Evolutionary conservation across 257 asterid species (phyloP), one percentile per base, ranked within the genome.

Genomic region (Cinchona pubescens): DNA sequence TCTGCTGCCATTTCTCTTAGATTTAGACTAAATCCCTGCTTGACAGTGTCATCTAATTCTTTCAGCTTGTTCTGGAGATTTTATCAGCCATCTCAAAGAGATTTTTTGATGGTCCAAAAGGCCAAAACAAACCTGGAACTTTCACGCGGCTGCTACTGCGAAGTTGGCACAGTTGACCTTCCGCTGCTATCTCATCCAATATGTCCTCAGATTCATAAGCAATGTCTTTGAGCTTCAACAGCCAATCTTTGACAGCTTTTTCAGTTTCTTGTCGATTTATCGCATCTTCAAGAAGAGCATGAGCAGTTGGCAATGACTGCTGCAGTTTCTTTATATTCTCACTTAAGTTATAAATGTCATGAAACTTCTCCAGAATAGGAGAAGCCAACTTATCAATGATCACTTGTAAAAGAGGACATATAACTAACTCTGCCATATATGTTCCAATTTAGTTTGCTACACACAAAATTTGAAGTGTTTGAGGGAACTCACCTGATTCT

Each of bases 141-240:
- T 74, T 51, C 51, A 71, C 67, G 21, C 38, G 59, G 15, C 77
- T 66, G 38, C 37, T 25, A 30, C 74, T 81, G 46, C 65, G 35
- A 63, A 30, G 48, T 23, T 70, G 71, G 78, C 78, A 56, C 14
- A 42, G 27, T 37, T 69, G 42, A 45, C 69, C 84, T 64, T 80
- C 83, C 1, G 37, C 76, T 11, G 80, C 48, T 12, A 82, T 71
- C 61, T 60, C 60, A 0, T 84, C 86, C 29, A 84, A 64, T 7
- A 82, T 32, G 72, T 81, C 80, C 64, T 86, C 87, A 69, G 79
- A 87, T 59, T 83, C 86, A 65, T 75, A 83, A 61, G 87, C 82
- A 30, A 75, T 83, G 66, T 67, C 7, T 30, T 83, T 86, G 34
- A 86, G 86, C 78, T 79, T 77, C 27, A 43, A 66, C 38, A 81